These are phyloP conservation scores for Pseudogymnoascus sp. DNA, from an alignment of 2,329 filamentous ascomycete genomes.

Conservation along the genomic window DNA sequence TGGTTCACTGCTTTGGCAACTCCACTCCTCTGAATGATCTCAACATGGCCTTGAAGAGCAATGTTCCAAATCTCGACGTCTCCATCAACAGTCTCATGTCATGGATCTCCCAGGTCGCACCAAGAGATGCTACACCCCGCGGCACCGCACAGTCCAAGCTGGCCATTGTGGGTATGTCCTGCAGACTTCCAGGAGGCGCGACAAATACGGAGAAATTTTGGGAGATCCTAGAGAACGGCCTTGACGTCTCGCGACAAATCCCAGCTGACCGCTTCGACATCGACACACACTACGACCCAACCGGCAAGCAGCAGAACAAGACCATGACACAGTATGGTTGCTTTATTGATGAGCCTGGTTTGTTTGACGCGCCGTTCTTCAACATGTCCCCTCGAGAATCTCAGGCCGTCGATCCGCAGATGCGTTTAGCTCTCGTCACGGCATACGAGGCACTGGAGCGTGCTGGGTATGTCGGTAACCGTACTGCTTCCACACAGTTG, in stretches of 20 bases:
- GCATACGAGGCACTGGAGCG: conserved; percentile 74
- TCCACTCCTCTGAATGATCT: background rate
- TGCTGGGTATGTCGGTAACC: conserved; percentile 55
- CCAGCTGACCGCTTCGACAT: conserved; percentile 65
- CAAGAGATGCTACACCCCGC: conserved; percentile 14
- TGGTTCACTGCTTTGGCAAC: background rate
- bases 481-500: conserved; percentile 32
- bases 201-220: conserved; percentile 35
- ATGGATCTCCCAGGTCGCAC: background rate
- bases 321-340: conserved; percentile 68
- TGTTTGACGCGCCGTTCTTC: conserved; percentile 74
- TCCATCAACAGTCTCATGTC: background rate
- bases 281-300: conserved; percentile 60
- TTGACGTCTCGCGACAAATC: conserved; percentile 58
- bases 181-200: conserved; percentile 27
- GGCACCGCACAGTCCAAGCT: conserved; percentile 47
- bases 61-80: background rate
- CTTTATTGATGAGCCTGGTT: conserved; percentile 59
- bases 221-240: conserved; percentile 43
- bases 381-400: conserved; percentile 78
- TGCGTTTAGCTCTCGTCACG: conserved; percentile 64
- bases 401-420: conserved; percentile 70
- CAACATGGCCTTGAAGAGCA: background rate
- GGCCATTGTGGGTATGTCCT: conserved; percentile 30
- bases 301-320: conserved; percentile 65